Base-by-base conservation (phyloP, 768 basidiomycete species). In the Lactifluus rugatus region DNA sequence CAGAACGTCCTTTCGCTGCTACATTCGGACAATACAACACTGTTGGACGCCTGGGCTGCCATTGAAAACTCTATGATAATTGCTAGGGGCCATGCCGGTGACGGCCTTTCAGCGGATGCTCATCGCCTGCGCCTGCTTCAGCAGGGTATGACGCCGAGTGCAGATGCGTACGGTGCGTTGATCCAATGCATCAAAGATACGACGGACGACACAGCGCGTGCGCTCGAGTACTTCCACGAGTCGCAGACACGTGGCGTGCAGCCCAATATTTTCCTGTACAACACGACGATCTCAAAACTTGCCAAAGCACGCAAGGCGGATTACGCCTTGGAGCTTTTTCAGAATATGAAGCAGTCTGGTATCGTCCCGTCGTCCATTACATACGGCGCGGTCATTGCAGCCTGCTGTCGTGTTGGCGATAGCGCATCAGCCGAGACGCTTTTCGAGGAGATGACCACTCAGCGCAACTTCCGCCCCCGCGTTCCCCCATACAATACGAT, bases 401-500 rank as follows among this genome's bases (percentile, higher is more conserved):
- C 94, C 1, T 96, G 93, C 70, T 91, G 90, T 37, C 81, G 95
- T 57, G 92, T 96, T 2, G 96, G 96, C 2, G 93, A 98, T 68
- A 80, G 81, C 6, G 72, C 75, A 3, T 83, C 87, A 0, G 96
- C 96, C 5, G 89, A 90, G 70, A 73, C 76, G 9, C 72, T 96
- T 46, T 99, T 96, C 73, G 67, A 72, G 55, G 93, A 97, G 74
- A 98, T 99, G 96, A 70, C 75, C 0, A 62, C 70, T 45, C 76
- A 82, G 58, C 75, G 71, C 36, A 86, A 85, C 64, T 97, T 93
- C 77, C 86, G 78, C 72, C 86, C 94, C 9, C 78, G 93, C 7
- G 84, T 96, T 1, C 96, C 95, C 19, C 95, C 95, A 0, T 99
- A 85, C 78, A 99, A 99, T 74, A 93, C 88, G 34, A 96, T 99